phyloP scores from a whole-genome alignment of 2,329 filamentous ascomycete genomes.

The Ascochyta lentis region DNA sequence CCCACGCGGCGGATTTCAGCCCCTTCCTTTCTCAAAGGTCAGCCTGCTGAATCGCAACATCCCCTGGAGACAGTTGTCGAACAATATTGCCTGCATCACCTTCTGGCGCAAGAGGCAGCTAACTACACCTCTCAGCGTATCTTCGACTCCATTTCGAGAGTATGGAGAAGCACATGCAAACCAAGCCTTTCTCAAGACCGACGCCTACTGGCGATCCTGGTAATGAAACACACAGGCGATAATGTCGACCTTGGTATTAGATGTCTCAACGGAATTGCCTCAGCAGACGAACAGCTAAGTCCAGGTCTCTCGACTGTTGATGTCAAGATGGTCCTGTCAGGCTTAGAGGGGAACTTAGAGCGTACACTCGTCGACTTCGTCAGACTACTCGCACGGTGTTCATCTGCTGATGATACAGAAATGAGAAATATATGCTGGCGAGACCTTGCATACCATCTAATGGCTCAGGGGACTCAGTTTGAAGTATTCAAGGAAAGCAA shows the following conservation, averaged over 20 bases:
- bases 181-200: slow-evolving; percentile 11
- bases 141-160: slow-evolving; percentile 23
- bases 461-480: slow-evolving; percentile 17
- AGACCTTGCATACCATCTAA: slow-evolving; percentile 25
- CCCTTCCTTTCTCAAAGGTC: background rate
- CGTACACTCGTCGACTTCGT: slow-evolving; percentile 26
- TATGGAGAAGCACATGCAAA: slow-evolving; percentile 27
- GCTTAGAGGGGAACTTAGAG: slow-evolving; percentile 6
- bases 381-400: slow-evolving; percentile 20
- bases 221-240: slow-evolving; percentile 11
- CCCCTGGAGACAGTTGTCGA: slow-evolving; percentile 25
- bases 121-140: slow-evolving; percentile 15
- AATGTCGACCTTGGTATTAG: slow-evolving; percentile 19
- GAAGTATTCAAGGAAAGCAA: background rate
- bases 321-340: slow-evolving; percentile 18
- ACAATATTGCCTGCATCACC: slow-evolving; percentile 24
- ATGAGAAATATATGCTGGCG: slow-evolving; percentile 28
- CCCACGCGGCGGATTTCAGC: background rate
- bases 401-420: background rate
- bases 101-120: slow-evolving; percentile 21
- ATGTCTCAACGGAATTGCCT: slow-evolving; percentile 30
- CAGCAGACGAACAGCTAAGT: slow-evolving; percentile 7
- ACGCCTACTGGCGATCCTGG: slow-evolving; percentile 26
- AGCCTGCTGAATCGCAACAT: background rate
- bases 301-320: slow-evolving; percentile 19